Evolutionary conservation across 2,329 filamentous ascomycete genomes (phyloP).

Genomic region (Colletotrichum zoysiae): DNA sequence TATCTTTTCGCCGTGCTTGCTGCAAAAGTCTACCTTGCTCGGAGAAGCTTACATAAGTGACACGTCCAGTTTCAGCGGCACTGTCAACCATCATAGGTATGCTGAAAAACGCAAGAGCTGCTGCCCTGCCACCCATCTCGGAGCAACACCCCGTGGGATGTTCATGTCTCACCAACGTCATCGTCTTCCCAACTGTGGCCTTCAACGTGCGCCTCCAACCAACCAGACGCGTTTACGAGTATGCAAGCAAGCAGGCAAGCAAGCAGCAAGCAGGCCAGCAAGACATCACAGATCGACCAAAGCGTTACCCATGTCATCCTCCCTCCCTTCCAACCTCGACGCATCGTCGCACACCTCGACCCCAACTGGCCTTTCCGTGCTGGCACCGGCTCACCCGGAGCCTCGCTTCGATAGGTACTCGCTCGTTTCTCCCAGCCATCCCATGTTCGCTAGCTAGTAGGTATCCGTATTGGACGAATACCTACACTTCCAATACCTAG

Average conservation of each 20-base stretch:
- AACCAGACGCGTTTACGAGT: constrained; percentile 19
- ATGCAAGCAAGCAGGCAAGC: constrained; percentile 11
- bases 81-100: background rate
- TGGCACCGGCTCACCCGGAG: too few species aligned
- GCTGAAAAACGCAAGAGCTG: background rate
- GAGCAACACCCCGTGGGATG: constrained; percentile 23
- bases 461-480: background rate
- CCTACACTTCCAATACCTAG: too few species aligned
- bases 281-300: constrained; percentile 5
- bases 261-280: constrained; percentile 7
- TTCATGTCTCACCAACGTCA: constrained; percentile 41
- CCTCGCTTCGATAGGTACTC: background rate
- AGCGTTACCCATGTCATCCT: background rate
- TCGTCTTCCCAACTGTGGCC: constrained; percentile 27
- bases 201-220: constrained; percentile 1
- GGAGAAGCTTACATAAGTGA: background rate
- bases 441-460: constrained; percentile 12
- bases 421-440: constrained; percentile 26
- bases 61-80: constrained; percentile 3
- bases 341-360: background rate
- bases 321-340: background rate
- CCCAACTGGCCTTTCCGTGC: background rate
- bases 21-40: background rate
- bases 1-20: background rate
- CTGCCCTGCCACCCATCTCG: background rate